phyloP scores from a whole-genome alignment of 352 stramenopile species.

The Phytopythium cucurbitacearum region DNA sequence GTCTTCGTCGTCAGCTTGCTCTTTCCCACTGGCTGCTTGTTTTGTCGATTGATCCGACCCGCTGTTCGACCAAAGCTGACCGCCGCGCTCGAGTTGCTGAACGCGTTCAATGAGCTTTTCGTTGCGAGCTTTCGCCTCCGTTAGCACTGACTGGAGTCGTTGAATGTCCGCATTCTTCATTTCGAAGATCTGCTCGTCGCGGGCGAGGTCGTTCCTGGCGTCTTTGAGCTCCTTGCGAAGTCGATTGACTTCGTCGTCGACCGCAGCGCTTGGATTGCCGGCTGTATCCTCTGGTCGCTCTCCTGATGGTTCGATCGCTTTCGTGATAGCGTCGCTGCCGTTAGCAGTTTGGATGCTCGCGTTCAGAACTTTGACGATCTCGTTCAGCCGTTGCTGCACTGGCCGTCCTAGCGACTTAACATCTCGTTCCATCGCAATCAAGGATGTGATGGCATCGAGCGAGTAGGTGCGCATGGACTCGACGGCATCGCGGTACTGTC shows the following conservation, averaged over 20 bases:
- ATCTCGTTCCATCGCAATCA: constrained; percentile 76
- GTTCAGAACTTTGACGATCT: constrained; percentile 78
- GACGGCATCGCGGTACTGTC: constrained; percentile 38
- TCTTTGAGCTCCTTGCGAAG: constrained; percentile 55
- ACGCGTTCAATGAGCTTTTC: constrained; percentile 66
- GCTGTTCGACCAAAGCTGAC: constrained; percentile 63
- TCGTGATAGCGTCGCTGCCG: constrained; percentile 23
- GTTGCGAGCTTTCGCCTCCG: constrained; percentile 69
- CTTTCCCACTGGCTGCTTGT: background rate
- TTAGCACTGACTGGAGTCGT: constrained; percentile 44
- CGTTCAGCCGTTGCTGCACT: constrained; percentile 76
- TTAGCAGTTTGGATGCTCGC: constrained; percentile 57
- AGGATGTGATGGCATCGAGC: constrained; percentile 59
- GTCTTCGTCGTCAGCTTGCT: constrained; percentile 11
- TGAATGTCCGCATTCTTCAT: constrained; percentile 81
- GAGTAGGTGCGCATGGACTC: constrained; percentile 52
- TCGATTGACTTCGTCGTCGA: constrained; percentile 24
- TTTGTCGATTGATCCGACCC: background rate
- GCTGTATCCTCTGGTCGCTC: constrained; percentile 8
- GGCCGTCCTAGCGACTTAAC: constrained; percentile 64
- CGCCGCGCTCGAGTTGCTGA: constrained; percentile 59
- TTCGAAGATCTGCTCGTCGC: constrained; percentile 83
- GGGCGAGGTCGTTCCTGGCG: constrained; percentile 57
- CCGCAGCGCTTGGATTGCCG: background rate
- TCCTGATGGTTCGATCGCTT: constrained; percentile 14